Percentiles rank a stretch among this genome's conserved stretches.
These are phyloP conservation scores for Penicillium sumatraense DNA, from an alignment of 2,329 filamentous ascomycete species.

Conservation along the genomic window DNA sequence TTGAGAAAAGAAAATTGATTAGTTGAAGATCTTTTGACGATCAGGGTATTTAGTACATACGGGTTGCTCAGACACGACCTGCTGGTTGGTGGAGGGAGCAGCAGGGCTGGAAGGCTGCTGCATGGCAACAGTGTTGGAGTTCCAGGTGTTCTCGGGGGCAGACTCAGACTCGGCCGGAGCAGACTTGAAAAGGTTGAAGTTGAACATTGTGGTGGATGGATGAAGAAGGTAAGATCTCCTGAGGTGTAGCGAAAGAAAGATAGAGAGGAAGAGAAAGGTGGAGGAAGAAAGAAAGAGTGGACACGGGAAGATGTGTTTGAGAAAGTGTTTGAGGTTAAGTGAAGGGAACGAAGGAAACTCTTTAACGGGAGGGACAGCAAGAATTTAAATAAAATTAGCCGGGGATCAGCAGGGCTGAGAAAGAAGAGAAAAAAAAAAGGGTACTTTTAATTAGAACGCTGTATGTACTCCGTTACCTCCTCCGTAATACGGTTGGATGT, in stretches of 20 bases:
- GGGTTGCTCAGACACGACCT: slow-evolving; percentile 35
- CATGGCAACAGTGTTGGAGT: slow-evolving; percentile 38
- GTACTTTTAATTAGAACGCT: slow-evolving; percentile 3
- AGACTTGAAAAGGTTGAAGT: slow-evolving; percentile 40
- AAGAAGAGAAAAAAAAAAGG: not conserved
- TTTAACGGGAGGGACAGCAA: not conserved
- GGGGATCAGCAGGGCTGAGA: slow-evolving; percentile 13
- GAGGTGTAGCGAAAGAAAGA: not conserved
- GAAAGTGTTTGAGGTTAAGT: not conserved
- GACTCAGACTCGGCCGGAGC: slow-evolving; percentile 28
- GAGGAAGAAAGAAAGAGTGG: not conserved
- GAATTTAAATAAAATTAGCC: slow-evolving; percentile 13
- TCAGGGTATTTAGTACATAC: slow-evolving; percentile 22
- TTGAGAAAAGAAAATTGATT: slow-evolving; percentile 4
- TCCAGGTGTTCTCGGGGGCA: slow-evolving; percentile 31
- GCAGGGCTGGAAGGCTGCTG: slow-evolving; percentile 37
- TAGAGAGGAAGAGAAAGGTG: not conserved
- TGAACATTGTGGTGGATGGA: slow-evolving; percentile 27
- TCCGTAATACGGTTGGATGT: slow-evolving; percentile 10
- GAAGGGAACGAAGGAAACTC: not conserved
- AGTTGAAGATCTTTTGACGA: not conserved
- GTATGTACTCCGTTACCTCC: too few relatives aligned
- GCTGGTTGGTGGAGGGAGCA: slow-evolving; percentile 29
- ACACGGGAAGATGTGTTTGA: not conserved
- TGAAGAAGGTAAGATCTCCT: not conserved